Conservation (phyloP, 2,329 filamentous ascomycete species). For the Penicillium sp. region DNA sequence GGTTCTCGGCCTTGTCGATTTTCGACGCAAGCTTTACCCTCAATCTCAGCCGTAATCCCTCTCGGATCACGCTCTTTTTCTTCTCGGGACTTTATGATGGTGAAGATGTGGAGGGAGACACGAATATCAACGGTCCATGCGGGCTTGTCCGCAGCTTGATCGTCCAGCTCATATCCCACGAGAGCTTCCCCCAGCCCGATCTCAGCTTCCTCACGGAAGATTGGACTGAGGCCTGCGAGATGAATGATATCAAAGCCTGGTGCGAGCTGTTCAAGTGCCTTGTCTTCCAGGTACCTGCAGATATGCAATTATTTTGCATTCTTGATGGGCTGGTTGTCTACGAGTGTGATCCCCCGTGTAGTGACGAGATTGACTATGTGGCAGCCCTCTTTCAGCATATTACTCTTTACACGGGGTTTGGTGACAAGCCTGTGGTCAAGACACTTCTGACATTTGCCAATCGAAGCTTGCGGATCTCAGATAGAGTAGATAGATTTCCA, state of each 20-base stretch:
- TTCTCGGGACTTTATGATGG: not conserved
- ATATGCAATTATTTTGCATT: not conserved
- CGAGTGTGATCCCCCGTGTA: not conserved
- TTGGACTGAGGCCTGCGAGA: not conserved
- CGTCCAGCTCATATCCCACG: not conserved
- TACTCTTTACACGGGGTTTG: not conserved
- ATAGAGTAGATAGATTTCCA: not conserved
- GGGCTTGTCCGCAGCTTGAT: not conserved
- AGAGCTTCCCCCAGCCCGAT: not conserved
- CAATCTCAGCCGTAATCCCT: not conserved
- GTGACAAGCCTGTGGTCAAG: not conserved
- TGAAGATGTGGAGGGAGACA: not conserved
- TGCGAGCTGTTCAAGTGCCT: not conserved
- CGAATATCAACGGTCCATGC: not conserved
- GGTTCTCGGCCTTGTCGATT: not conserved
- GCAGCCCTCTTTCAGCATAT: not conserved
- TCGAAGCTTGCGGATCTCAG: not conserved
- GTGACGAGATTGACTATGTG: not conserved
- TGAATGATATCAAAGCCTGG: not conserved
- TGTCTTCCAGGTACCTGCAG: not conserved
- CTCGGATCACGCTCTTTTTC: not conserved
- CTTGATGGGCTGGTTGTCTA: not conserved
- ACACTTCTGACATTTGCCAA: not conserved
- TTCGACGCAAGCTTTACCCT: not conserved
- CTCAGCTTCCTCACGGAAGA: not conserved